Percentiles rank a stretch among this genome's conserved stretches.
Conservation (phyloP, 805 yeast genomes). For the Crinitomyces ghanaensis region DNA sequence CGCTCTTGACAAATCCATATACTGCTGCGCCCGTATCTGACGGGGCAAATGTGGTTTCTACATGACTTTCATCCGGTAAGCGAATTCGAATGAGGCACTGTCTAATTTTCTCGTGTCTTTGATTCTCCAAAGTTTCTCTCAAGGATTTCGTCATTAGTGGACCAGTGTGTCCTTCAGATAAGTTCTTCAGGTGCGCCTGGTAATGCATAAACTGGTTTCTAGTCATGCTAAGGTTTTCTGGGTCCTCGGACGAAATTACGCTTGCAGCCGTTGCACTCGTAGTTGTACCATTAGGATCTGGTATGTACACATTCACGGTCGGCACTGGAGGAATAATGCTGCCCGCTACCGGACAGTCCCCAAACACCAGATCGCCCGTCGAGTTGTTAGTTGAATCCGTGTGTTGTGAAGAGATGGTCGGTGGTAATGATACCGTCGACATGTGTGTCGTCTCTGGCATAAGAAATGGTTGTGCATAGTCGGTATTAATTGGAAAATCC, state of each 20-base stretch:
- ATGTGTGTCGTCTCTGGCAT: too few relatives aligned
- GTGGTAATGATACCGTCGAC: too few relatives aligned
- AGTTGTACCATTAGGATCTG: too few relatives aligned
- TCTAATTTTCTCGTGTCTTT: constrained; percentile 18
- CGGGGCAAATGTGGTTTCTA: constrained; percentile 41
- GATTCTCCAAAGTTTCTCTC: constrained; percentile 24
- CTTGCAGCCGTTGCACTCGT: too few relatives aligned
- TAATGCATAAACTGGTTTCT: constrained; percentile 43
- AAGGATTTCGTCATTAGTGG: constrained; percentile 34
- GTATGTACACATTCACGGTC: constrained; percentile 10
- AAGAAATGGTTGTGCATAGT: too few relatives aligned
- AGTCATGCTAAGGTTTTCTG: constrained; percentile 34
- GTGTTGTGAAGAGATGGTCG: too few relatives aligned
- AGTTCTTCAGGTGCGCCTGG: constrained; percentile 36
- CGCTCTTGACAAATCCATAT: constrained; percentile 22
- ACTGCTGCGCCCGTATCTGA: constrained; percentile 31
- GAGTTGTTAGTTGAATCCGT: too few relatives aligned
- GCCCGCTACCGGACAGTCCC: too few relatives aligned
- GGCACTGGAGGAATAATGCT: too few relatives aligned
- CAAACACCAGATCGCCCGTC: too few relatives aligned
- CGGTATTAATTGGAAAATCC: too few relatives aligned
- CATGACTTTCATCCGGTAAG: constrained; percentile 44
- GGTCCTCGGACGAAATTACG: constrained; percentile 23
- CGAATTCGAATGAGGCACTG: constrained; percentile 37
- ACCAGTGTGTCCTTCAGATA: constrained; percentile 29